A percentile compares a stretch with the other conserved stretches of the same genome.
phyloP scores from a whole-genome alignment of 331 rosid genomes.

The Quercus tomentella region DNA sequence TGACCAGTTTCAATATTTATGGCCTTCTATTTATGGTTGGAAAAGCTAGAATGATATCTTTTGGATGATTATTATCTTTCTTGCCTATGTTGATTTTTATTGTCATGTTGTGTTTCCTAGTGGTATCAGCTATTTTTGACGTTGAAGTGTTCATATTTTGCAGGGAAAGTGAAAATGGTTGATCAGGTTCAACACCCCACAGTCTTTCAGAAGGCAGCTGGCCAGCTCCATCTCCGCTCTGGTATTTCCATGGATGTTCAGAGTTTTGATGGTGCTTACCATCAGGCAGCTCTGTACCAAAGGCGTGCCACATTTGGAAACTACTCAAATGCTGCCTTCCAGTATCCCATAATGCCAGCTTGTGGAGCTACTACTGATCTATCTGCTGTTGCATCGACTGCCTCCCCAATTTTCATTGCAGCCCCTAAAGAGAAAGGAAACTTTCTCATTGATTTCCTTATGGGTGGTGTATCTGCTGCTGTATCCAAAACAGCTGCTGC shows the following conservation, averaged over 20 bases:
- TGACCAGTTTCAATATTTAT: not conserved
- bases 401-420: slow-evolving; percentile 65
- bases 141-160: not conserved
- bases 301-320: slow-evolving; percentile 50
- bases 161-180: slow-evolving; percentile 52
- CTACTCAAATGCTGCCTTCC: slow-evolving; percentile 62
- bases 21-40: not conserved
- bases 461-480: slow-evolving; percentile 97
- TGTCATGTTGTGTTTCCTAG: not conserved
- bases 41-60: too few species aligned
- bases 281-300: slow-evolving; percentile 44
- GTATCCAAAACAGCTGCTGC: slow-evolving; percentile 97
- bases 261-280: slow-evolving; percentile 36
- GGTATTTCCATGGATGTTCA: slow-evolving; percentile 32
- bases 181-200: slow-evolving; percentile 76
- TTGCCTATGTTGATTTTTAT: not conserved
- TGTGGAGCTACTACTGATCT: slow-evolving; percentile 50
- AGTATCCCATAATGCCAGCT: slow-evolving; percentile 42
- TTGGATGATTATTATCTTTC: too few species aligned
- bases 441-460: slow-evolving; percentile 68
- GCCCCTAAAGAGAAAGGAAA: slow-evolving; percentile 84
- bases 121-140: not conserved
- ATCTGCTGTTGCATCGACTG: slow-evolving; percentile 45
- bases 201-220: slow-evolving; percentile 65
- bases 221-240: slow-evolving; percentile 52